Evolutionary conservation across 2,329 filamentous ascomycete genomes (phyloP).

Genomic region (Cordyceps pruinosa): DNA sequence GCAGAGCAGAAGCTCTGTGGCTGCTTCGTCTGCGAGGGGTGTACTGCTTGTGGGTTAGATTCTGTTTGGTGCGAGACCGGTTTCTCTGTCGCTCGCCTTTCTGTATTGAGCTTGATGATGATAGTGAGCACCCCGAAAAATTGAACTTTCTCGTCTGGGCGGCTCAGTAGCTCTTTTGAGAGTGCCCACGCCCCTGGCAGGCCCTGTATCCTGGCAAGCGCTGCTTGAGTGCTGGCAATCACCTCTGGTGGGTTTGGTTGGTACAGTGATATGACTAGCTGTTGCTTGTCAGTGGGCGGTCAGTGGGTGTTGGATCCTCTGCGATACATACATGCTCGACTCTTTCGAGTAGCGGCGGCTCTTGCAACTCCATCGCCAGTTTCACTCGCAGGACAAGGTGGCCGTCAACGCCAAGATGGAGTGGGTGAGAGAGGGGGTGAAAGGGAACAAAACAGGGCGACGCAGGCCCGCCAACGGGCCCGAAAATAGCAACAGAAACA

Average conservation of each 20-base stretch:
- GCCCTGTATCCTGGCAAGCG: slow-evolving; percentile 71
- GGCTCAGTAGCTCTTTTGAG: slow-evolving; percentile 66
- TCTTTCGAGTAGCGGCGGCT: neutral
- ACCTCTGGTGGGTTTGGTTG: slow-evolving; percentile 41
- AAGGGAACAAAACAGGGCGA: no score
- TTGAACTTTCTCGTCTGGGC: slow-evolving; percentile 65
- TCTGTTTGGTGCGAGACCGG: neutral
- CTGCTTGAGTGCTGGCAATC: slow-evolving; percentile 56
- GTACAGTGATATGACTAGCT: slow-evolving; percentile 47
- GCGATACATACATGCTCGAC: slow-evolving; percentile 9
- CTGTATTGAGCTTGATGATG: slow-evolving; percentile 90
- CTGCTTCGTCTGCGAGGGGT: slow-evolving; percentile 49
- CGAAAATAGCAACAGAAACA: neutral
- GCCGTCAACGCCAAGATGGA: no score
- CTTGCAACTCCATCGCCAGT: neutral
- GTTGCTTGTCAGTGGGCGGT: neutral
- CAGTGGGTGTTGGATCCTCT: no score
- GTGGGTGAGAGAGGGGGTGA: neutral
- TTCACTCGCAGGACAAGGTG: neutral
- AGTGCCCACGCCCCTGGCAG: slow-evolving; percentile 80
- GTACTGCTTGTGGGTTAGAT: slow-evolving; percentile 25
- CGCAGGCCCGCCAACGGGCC: no score
- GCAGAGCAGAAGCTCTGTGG: slow-evolving; percentile 51
- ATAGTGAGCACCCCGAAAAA: slow-evolving; percentile 93
- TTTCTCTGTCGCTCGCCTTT: slow-evolving; percentile 50